A percentile compares a stretch with the other conserved stretches of the same genome.
These are phyloP conservation scores for Backusella mclennaniae DNA, from an alignment of 192 early-diverging fungal species.

Conservation along the genomic window DNA sequence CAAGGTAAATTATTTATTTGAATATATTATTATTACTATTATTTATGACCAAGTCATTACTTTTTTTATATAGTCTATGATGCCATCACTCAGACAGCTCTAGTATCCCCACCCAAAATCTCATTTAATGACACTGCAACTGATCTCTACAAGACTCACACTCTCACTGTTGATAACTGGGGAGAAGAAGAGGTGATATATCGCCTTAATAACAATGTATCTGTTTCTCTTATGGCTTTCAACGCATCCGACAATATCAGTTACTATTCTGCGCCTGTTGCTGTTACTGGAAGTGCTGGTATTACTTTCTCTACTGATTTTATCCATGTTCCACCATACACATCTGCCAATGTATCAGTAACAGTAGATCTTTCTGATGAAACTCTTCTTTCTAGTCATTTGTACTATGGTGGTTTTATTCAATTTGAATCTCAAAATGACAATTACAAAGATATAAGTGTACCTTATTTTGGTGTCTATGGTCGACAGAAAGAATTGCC, in stretches of 20 bases:
- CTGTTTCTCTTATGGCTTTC: constrained; percentile 40
- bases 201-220: constrained; percentile 35
- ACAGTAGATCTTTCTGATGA: constrained; percentile 18
- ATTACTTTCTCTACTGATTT: constrained; percentile 17
- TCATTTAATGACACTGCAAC: constrained; percentile 51
- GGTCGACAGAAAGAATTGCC: constrained; percentile 44
- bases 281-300: neutral
- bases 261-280: neutral
- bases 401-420: constrained; percentile 49
- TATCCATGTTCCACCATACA: constrained; percentile 15
- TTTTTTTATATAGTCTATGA: constrained; percentile 29
- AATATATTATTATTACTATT: neutral
- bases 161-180: constrained; percentile 43
- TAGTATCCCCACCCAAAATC: constrained; percentile 44
- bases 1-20: constrained; percentile 22
- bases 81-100: constrained; percentile 30
- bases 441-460: constrained; percentile 13
- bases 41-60: neutral
- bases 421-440: constrained; percentile 29
- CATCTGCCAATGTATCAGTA: constrained; percentile 9
- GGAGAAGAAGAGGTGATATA: constrained; percentile 38
- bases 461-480: constrained; percentile 50
- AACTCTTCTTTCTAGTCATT: constrained; percentile 9
- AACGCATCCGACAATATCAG: constrained; percentile 1
- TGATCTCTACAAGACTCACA: constrained; percentile 23